A percentile compares a stretch with the other conserved stretches of the same genome.
phyloP scores from a whole-genome alignment of 1,284 basidiomycete species.

The Melampsora americana region DNA sequence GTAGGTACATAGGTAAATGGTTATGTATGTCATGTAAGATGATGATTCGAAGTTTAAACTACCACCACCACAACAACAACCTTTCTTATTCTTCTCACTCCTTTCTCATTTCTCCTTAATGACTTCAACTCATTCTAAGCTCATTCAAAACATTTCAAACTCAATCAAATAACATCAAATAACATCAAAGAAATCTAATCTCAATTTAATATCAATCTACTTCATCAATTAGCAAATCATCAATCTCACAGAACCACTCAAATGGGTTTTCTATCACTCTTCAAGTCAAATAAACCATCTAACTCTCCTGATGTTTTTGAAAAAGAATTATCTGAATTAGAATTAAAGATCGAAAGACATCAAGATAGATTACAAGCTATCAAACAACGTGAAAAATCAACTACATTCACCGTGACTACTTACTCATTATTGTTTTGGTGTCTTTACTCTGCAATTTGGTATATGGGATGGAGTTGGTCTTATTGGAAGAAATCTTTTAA shows the following conservation, averaged over 20 bases:
- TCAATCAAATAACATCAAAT: too few species aligned
- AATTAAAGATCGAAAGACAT: slow-evolving; percentile 29
- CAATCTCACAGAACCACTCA: background rate
- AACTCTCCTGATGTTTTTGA: slow-evolving; percentile 20
- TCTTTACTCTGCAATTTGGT: slow-evolving; percentile 77
- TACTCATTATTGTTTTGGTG: slow-evolving; percentile 79
- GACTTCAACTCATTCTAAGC: too few species aligned
- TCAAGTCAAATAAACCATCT: background rate
- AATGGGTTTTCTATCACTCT: background rate
- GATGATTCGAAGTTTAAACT: too few species aligned
- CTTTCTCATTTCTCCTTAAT: too few species aligned
- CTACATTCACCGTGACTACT: slow-evolving; percentile 73
- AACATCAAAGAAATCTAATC: too few species aligned
- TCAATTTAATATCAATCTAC: too few species aligned
- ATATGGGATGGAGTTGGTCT: slow-evolving; percentile 64
- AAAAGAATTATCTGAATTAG: slow-evolving; percentile 24
- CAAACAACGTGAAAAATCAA: slow-evolving; percentile 65
- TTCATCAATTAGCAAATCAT: too few species aligned
- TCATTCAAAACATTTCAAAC: too few species aligned
- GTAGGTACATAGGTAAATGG: too few species aligned
- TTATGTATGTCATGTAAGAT: too few species aligned
- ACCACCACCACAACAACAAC: too few species aligned
- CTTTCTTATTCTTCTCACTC: too few species aligned
- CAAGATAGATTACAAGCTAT: slow-evolving; percentile 22
- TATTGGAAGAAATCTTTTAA: slow-evolving; percentile 47